phyloP scores from a whole-genome alignment of 2,329 filamentous ascomycete species.

The Hypocrella siamensis region DNA sequence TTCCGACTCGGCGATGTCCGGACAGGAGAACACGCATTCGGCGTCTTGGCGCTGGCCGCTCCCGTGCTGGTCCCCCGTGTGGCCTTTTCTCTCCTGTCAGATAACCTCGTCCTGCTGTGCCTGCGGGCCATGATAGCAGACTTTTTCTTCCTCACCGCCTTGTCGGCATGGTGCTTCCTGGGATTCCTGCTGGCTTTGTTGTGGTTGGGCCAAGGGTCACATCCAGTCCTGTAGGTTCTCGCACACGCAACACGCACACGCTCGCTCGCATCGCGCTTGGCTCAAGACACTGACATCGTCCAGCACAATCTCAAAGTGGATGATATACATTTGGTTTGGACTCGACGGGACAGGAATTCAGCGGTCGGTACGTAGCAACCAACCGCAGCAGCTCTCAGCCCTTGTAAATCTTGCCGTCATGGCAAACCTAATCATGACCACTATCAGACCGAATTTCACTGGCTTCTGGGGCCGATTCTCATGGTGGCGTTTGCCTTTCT shows the following conservation, averaged over 20 bases:
- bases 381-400: too few relatives aligned
- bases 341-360: constrained; percentile 57
- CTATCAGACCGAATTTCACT: constrained; percentile 55
- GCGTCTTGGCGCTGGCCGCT: constrained; percentile 65
- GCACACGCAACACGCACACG: too few relatives aligned
- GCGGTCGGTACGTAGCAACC: constrained; percentile 25
- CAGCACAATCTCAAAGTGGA: constrained; percentile 69
- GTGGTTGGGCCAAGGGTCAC: constrained; percentile 56
- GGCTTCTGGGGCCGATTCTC: constrained; percentile 59
- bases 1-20: constrained; percentile 31
- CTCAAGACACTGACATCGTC: neutral
- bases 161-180: constrained; percentile 71
- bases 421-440: too few relatives aligned
- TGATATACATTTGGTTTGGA: constrained; percentile 88
- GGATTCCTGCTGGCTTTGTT: constrained; percentile 67
- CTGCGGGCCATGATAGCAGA: constrained; percentile 75
- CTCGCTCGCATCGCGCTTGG: too few relatives aligned
- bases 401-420: too few relatives aligned
- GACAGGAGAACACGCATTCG: constrained; percentile 50
- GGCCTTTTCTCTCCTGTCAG: constrained; percentile 69
- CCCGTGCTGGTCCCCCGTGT: constrained; percentile 64
- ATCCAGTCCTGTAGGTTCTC: constrained; percentile 37
- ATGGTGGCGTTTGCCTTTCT: constrained; percentile 79
- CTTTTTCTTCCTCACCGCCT: constrained; percentile 59
- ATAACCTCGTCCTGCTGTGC: constrained; percentile 72